Evolutionary conservation across 106 monocot genomes (phyloP).

Genomic region (Amphibolis antarctica): DNA sequence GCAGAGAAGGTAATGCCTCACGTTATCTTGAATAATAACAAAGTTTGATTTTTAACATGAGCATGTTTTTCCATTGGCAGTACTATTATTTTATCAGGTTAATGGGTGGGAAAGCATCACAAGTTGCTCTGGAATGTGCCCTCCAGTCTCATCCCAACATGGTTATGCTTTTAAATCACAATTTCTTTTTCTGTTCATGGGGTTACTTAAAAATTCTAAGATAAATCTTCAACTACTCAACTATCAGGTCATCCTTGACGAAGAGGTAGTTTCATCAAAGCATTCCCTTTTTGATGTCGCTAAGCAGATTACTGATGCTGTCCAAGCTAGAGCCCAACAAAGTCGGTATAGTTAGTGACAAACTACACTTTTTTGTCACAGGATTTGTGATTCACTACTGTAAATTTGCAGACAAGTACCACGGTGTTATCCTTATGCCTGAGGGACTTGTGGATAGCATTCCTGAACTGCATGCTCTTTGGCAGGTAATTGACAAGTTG

Average conservation of each 20-base stretch:
- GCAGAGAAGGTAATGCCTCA: conserved; percentile 48
- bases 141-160: conserved; percentile 76
- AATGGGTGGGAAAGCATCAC: conserved; percentile 69
- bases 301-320: conserved; percentile 75
- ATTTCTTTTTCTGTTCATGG: neutral
- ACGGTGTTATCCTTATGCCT: conserved; percentile 68
- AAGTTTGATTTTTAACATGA: neutral
- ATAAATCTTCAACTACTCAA: neutral
- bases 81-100: conserved; percentile 80
- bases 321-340: conserved; percentile 57
- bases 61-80: conserved; percentile 21
- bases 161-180: conserved; percentile 21
- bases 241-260: conserved; percentile 62
- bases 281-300: conserved; percentile 63
- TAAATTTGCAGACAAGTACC: conserved; percentile 39
- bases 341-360: conserved; percentile 19
- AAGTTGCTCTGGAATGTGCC: conserved; percentile 75
- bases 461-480: conserved; percentile 60
- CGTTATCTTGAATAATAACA: neutral
- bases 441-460: conserved; percentile 81
- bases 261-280: conserved; percentile 69
- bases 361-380: neutral
- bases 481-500: conserved; percentile 30
- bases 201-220: neutral
- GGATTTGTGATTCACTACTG: neutral